Evolutionary conservation across 2,329 filamentous ascomycete species (phyloP).

Genomic region (Elsinoe arachidis): DNA sequence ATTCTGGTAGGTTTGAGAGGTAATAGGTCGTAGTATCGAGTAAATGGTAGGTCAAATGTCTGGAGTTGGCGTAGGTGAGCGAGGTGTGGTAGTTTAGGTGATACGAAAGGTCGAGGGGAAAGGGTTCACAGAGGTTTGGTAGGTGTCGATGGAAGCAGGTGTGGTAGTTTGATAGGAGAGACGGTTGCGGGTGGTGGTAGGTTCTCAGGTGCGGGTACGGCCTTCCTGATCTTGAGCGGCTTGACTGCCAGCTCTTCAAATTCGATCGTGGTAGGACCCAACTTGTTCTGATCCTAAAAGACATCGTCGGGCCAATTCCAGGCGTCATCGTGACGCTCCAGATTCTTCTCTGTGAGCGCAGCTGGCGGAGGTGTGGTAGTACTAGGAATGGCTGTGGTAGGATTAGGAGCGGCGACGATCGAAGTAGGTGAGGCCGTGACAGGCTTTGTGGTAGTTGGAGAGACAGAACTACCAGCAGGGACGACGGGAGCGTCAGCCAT

Average conservation of each 20-base stretch:
- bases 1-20: neutral
- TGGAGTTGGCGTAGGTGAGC: neutral
- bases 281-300: conserved; percentile 19
- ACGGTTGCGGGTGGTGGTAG: neutral
- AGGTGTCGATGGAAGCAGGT: neutral
- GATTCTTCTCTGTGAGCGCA: conserved; percentile 2
- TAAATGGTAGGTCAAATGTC: neutral
- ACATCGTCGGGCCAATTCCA: conserved; percentile 31
- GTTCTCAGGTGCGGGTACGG: neutral
- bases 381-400: neutral
- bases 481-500: neutral
- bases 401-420: neutral
- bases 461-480: neutral
- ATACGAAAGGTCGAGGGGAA: neutral
- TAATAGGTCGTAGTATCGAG: neutral
- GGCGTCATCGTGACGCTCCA: conserved; percentile 15
- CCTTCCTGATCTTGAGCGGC: neutral
- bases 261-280: neutral
- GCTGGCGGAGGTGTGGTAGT: neutral
- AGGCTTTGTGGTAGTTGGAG: neutral
- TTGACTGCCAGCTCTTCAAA: neutral
- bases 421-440: too few relatives aligned
- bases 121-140: neutral
- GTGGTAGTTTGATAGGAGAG: neutral
- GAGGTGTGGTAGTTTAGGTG: neutral